Evolutionary conservation across 805 yeast species (phyloP).

Genomic region (Candida sonorensis): DNA sequence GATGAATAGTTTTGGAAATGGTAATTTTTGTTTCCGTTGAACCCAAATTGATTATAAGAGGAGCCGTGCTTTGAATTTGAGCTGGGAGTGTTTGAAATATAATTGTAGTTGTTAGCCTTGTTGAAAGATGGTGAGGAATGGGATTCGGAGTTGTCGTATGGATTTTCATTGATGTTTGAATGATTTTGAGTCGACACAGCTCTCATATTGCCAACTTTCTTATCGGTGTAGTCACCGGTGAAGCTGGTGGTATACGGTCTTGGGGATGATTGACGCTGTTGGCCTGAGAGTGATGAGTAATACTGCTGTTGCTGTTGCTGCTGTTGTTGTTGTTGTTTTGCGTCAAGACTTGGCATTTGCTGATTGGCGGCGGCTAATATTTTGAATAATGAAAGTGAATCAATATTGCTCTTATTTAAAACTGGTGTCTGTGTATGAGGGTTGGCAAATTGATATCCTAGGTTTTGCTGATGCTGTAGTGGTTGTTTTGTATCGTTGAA

Average conservation of each 20-base stretch:
- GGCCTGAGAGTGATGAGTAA: no score
- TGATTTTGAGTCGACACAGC: neutral
- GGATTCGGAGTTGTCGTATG: no score
- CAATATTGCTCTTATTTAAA: conserved; percentile 8
- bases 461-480: neutral
- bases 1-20: neutral
- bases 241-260: no score
- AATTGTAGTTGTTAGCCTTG: conserved; percentile 11
- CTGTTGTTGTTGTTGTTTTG: conserved; percentile 3
- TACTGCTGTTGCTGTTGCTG: conserved; percentile 1
- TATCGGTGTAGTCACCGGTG: neutral
- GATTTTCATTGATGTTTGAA: no score
- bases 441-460: no score
- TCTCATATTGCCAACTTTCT: neutral
- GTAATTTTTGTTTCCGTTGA: conserved; percentile 1
- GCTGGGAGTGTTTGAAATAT: conserved; percentile 16
- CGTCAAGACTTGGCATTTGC: conserved; percentile 3
- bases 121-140: conserved; percentile 8
- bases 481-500: conserved; percentile 1
- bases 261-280: no score
- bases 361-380: conserved; percentile 16
- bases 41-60: conserved; percentile 3
- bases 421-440: no score
- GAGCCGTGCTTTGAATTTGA: conserved; percentile 14
- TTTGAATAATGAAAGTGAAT: conserved; percentile 13